Evolutionary conservation across 1,284 basidiomycete species (phyloP).

Genomic region (Leccinum solheimii): DNA sequence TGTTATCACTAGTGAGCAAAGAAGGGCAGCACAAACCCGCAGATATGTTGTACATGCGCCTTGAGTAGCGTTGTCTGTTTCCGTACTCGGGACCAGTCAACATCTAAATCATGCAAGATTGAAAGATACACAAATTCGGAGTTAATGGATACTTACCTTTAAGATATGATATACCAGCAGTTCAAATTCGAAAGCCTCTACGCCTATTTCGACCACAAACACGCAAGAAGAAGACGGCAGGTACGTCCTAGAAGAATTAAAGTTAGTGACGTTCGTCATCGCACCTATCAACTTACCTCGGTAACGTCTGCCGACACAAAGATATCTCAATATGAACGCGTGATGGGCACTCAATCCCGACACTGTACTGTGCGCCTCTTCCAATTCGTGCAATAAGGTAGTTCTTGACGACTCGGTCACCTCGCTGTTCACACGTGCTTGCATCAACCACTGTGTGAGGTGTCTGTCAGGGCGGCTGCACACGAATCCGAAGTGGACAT

Average conservation of each 20-base stretch:
- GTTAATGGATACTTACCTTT: slow-evolving; percentile 48
- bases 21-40: slow-evolving; percentile 51
- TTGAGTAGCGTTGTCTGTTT: slow-evolving; percentile 63
- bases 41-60: slow-evolving; percentile 72
- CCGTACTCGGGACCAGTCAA: slow-evolving; percentile 46
- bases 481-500: background rate
- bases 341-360: slow-evolving; percentile 68
- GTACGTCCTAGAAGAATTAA: slow-evolving; percentile 43
- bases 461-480: slow-evolving; percentile 9
- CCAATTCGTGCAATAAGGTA: slow-evolving; percentile 71
- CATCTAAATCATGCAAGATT: slow-evolving; percentile 31
- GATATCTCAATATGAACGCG: slow-evolving; percentile 58
- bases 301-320: slow-evolving; percentile 63
- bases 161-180: slow-evolving; percentile 82
- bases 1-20: background rate
- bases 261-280: slow-evolving; percentile 7
- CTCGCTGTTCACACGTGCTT: slow-evolving; percentile 81
- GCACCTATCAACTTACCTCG: slow-evolving; percentile 43
- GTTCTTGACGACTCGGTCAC: slow-evolving; percentile 80
- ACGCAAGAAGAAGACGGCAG: slow-evolving; percentile 61
- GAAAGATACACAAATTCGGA: background rate
- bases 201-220: slow-evolving; percentile 64
- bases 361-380: slow-evolving; percentile 69
- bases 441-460: slow-evolving; percentile 64
- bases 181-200: slow-evolving; percentile 85